Evolutionary conservation across 352 stramenopile genomes (phyloP), one percentile per base, ranked within the genome.

Genomic region (Pythium vanterpoolii): DNA sequence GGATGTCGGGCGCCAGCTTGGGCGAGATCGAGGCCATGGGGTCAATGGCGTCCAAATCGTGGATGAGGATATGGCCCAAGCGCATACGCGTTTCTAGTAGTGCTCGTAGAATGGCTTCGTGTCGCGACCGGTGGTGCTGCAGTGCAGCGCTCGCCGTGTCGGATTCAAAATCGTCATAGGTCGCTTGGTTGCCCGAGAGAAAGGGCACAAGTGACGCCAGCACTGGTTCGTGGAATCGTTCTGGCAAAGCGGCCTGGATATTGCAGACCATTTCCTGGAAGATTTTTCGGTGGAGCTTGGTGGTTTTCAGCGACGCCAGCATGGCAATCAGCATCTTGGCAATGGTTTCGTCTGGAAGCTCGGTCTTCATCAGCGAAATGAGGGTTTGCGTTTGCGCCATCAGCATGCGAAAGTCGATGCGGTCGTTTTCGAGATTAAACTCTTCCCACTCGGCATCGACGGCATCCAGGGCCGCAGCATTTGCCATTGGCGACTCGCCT

Each of bases 241-340:
- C 74, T 21, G 86, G 77, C 57, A 91, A 81, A 19, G 77, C 76
- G 4, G 82, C 86, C 62, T 93, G 83, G 53, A 94, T 83, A 69
- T 93, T 91, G 69, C 77, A 91, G 19, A 92, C 79, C 77, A 95
- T 90, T 59, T 92, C 83, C 54, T 92, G 83, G 66, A 95, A 91
- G 54, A 95, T 93, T 63, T 92, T 92, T 56, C 86, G 86, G 62
- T 93, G 81, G 34, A 91, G 67, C 68, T 93, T 93, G 31, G 83
- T 89, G 31, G 81, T 92, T 70, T 92, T 91, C 45, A 95, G 73
- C 31, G 81, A 93, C 49, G 83, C 78, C 26, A 95, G 65, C 81
- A 95, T 91, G 8, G 85, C 75, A 27, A 89, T 83, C 19, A 95
- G 75, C 75, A 95, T 87, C 65, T 90, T 92, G 16, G 81, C 81